phyloP scores from a whole-genome alignment of 768 basidiomycete species.

The Fomitopsis pulvina region DNA sequence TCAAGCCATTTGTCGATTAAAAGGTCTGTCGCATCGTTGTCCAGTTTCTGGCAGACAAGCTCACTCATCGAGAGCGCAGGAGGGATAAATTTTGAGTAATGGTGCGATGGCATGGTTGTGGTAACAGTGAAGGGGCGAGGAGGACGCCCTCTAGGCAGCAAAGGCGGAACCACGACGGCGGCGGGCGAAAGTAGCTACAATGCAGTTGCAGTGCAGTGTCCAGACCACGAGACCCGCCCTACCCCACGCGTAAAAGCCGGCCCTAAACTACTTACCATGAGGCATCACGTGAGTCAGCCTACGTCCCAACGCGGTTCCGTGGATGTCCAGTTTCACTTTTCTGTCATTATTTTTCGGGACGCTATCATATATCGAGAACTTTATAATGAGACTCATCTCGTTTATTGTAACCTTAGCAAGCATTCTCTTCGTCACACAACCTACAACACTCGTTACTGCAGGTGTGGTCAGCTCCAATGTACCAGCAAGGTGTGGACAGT shows the following conservation, averaged over 20 bases:
- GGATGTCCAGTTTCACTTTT: neutral
- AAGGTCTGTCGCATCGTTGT: constrained; percentile 69
- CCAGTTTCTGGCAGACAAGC: constrained; percentile 71
- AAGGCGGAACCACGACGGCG: neutral
- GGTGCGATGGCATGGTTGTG: constrained; percentile 13
- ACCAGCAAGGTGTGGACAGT: no score
- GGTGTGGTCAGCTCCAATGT: no score
- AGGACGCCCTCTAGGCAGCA: neutral
- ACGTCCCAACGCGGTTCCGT: neutral
- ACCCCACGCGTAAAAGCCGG: constrained; percentile 16
- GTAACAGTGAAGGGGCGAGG: neutral
- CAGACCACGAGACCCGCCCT: constrained; percentile 1
- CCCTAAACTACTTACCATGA: constrained; percentile 7
- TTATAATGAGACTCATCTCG: no score
- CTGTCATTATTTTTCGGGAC: neutral
- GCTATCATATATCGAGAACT: no score
- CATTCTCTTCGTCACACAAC: no score
- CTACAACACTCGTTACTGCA: no score
- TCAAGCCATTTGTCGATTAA: constrained; percentile 84
- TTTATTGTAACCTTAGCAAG: no score
- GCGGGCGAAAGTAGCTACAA: neutral
- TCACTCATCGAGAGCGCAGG: constrained; percentile 70
- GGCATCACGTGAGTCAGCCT: neutral
- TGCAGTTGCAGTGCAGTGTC: no score
- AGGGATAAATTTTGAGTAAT: constrained; percentile 60